Evolutionary conservation across 495 filamentous ascomycete species (phyloP).

Genomic region (Cudoniella acicularis): DNA sequence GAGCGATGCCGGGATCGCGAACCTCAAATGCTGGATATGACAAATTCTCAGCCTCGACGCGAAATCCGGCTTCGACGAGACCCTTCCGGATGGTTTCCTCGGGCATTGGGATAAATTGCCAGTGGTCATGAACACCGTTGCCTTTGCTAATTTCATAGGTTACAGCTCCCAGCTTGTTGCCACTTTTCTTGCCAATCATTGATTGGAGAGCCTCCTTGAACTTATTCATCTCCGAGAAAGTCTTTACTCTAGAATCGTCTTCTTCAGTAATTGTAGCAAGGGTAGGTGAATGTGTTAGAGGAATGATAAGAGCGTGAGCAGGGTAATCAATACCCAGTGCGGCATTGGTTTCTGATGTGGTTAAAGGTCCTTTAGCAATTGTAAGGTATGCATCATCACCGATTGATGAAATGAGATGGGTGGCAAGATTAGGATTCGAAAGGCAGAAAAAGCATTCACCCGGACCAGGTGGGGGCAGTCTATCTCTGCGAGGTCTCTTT

Average conservation of each 20-base stretch:
- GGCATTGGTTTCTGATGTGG: conserved; percentile 60
- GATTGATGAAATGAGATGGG: conserved; percentile 85
- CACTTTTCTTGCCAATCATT: conserved; percentile 57
- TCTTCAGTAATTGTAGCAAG: conserved; percentile 55
- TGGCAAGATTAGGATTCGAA: conserved; percentile 73
- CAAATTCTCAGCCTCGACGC: conserved; percentile 75
- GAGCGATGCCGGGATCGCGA: conserved; percentile 29
- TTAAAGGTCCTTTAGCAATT: conserved; percentile 86
- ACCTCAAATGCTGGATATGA: conserved; percentile 56
- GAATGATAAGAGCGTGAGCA: conserved; percentile 86
- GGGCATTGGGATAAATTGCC: conserved; percentile 88
- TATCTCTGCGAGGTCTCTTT: conserved; percentile 46
- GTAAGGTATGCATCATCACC: conserved; percentile 83
- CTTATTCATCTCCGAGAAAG: conserved; percentile 72
- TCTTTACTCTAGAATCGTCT: conserved; percentile 46
- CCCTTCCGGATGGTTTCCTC: conserved; percentile 58
- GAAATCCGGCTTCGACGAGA: conserved; percentile 78
- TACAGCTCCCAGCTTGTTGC: conserved; percentile 66
- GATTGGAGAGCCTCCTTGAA: conserved; percentile 69
- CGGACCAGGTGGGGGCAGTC: conserved; percentile 60
- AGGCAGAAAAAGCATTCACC: conserved; percentile 93
- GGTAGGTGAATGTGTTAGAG: conserved; percentile 71
- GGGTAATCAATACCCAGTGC: conserved; percentile 63
- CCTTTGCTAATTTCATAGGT: conserved; percentile 85
- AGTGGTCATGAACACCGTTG: conserved; percentile 80